phyloP scores from a whole-genome alignment of 139 green algal species.

The Chlamydomonas sp. region DNA sequence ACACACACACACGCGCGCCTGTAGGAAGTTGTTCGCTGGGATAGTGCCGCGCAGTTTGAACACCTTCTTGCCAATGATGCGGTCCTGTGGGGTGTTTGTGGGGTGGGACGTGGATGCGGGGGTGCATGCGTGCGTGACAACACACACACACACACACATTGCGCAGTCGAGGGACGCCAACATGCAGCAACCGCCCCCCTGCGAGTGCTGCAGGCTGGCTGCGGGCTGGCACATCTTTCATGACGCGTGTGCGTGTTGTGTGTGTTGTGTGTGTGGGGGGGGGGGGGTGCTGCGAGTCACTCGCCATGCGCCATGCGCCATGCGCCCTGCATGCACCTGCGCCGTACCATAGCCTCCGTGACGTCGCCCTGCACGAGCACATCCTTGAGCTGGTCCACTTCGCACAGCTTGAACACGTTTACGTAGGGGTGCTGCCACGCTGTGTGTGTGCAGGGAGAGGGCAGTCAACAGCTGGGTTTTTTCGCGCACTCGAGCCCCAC shows the following conservation, averaged over 20 bases:
- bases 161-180: too few relatives aligned
- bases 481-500: too few relatives aligned
- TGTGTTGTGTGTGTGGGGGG: not conserved
- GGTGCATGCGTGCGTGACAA: not conserved
- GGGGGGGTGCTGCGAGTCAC: not conserved
- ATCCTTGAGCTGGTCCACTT: slow-evolving; percentile 46
- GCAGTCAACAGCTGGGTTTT: too few relatives aligned
- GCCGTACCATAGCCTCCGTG: slow-evolving; percentile 38
- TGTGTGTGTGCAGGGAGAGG: too few relatives aligned
- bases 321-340: not conserved
- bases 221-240: too few relatives aligned
- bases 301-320: not conserved
- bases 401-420: slow-evolving; percentile 64
- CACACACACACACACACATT: too few relatives aligned
- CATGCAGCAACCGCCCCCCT: too few relatives aligned
- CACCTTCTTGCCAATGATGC: slow-evolving; percentile 39
- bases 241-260: not conserved
- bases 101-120: not conserved
- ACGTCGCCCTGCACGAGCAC: slow-evolving; percentile 49
- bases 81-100: slow-evolving; percentile 23
- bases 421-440: slow-evolving; percentile 54
- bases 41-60: slow-evolving; percentile 31
- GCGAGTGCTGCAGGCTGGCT: too few relatives aligned
- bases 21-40: slow-evolving; percentile 26
- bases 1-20: not conserved